Evolutionary conservation across 2,329 filamentous ascomycete genomes (phyloP).

Genomic region (Venturia oleaginea): DNA sequence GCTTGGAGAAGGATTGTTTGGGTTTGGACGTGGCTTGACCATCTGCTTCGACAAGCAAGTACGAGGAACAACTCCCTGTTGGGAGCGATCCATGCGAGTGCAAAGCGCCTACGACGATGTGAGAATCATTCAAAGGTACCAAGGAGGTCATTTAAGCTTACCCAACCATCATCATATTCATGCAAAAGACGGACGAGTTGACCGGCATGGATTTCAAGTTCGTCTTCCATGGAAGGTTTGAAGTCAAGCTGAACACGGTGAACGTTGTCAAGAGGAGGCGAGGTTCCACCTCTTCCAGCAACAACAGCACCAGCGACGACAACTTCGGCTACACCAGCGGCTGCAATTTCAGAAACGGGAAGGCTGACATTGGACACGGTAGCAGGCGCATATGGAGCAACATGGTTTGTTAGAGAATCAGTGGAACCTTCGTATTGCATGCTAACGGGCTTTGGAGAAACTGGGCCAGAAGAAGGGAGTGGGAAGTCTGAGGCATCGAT

Average conservation of each 20-base stretch:
- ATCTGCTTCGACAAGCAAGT: conserved; percentile 89
- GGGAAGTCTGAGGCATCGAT: conserved; percentile 31
- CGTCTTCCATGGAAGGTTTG: conserved; percentile 83
- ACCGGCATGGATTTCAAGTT: conserved; percentile 71
- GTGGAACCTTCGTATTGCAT: background rate
- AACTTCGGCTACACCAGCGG: conserved; percentile 29
- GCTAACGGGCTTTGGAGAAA: background rate
- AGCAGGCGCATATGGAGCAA: conserved; percentile 16
- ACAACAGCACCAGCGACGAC: conserved; percentile 33
- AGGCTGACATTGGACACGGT: conserved; percentile 15
- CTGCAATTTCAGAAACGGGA: conserved; percentile 26
- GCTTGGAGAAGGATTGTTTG: conserved; percentile 19
- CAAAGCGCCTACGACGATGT: conserved; percentile 62
- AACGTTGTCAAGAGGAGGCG: conserved; percentile 49
- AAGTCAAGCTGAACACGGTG: conserved; percentile 94
- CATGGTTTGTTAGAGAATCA: conserved; percentile 1
- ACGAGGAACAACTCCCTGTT: conserved; percentile 86
- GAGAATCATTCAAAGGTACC: conserved; percentile 18
- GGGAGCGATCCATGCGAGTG: conserved; percentile 77
- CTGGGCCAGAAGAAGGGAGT: conserved; percentile 15
- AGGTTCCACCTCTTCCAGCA: conserved; percentile 47
- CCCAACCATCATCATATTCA: conserved; percentile 98
- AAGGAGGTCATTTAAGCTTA: conserved; percentile 40
- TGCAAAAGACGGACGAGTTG: conserved; percentile 83
- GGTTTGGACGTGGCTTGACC: conserved; percentile 68